Conservation (phyloP, 2,329 filamentous ascomycete genomes). For the Phaeoacremonium minimum region DNA sequence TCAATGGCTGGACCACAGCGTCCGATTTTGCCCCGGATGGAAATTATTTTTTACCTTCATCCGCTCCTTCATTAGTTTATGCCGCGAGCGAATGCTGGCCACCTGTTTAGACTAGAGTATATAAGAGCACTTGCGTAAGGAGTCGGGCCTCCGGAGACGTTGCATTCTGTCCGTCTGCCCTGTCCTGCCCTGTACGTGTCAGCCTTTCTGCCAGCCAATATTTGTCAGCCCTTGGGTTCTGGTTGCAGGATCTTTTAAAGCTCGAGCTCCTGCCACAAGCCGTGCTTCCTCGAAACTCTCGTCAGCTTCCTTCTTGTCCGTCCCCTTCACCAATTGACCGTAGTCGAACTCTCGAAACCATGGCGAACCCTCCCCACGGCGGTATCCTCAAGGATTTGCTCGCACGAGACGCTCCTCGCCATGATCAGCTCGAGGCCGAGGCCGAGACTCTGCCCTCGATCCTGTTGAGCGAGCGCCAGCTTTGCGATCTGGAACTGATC, state of each 20-base stretch:
- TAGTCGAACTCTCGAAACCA: constrained; percentile 26
- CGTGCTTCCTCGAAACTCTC: background rate
- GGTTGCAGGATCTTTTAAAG: background rate
- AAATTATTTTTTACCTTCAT: constrained; percentile 1
- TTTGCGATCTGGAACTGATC: constrained; percentile 96
- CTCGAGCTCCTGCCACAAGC: background rate
- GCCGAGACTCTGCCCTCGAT: constrained; percentile 84
- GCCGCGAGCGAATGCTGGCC: no score
- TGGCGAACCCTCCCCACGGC: constrained; percentile 75
- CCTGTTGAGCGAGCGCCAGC: constrained; percentile 83
- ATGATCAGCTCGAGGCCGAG: constrained; percentile 75
- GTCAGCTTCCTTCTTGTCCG: background rate
- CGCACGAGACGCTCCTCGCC: constrained; percentile 82
- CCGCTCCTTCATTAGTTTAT: background rate
- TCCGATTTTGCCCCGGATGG: constrained; percentile 5
- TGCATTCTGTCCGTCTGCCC: background rate
- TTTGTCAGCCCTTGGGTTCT: background rate
- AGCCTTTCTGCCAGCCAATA: background rate
- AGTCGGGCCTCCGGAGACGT: background rate
- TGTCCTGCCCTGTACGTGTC: no score
- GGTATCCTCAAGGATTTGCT: constrained; percentile 97
- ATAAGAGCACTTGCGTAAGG: background rate
- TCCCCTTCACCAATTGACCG: background rate
- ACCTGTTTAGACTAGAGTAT: background rate
- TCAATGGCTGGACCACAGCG: no score